Conservation (phyloP, 257 asterid species). For the Solanum clarkiae region DNA sequence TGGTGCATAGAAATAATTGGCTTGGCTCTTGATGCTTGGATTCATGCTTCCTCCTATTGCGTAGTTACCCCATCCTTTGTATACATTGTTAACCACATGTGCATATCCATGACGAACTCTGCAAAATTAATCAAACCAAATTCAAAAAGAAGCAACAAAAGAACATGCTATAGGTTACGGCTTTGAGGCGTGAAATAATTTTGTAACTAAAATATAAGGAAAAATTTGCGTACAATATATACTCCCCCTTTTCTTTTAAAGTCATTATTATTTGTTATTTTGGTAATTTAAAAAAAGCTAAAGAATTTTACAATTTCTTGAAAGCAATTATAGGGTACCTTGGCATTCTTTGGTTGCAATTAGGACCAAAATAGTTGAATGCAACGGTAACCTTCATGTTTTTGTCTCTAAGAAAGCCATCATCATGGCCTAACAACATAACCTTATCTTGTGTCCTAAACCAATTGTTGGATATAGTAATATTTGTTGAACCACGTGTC, state of each 20-base stretch:
- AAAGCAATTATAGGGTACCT: constrained; percentile 24
- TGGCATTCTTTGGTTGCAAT: constrained; percentile 75
- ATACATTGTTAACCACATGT: constrained; percentile 78
- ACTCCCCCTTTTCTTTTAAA: not conserved
- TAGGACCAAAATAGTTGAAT: constrained; percentile 77
- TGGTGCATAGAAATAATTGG: constrained; percentile 73
- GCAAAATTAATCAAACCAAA: not conserved
- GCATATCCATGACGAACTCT: constrained; percentile 79
- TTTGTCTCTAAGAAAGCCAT: constrained; percentile 44
- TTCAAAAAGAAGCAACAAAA: not conserved
- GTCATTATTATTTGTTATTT: not conserved
- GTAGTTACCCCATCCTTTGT: constrained; percentile 72
- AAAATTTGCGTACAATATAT: no score
- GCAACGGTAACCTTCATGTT: constrained; percentile 77
- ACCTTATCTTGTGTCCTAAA: constrained; percentile 63
- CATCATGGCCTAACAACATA: constrained; percentile 77
- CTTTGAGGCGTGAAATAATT: not conserved
- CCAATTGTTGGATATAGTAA: constrained; percentile 77
- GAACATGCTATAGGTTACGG: not conserved
- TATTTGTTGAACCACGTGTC: constrained; percentile 62
- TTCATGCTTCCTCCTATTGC: constrained; percentile 91
- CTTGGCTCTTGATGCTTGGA: constrained; percentile 77
- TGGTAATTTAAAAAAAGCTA: not conserved
- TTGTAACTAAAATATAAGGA: not conserved
- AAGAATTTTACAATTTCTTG: not conserved